Base-by-base conservation (phyloP, 129 eudicot species). In the Oenanthe sinensis region DNA sequence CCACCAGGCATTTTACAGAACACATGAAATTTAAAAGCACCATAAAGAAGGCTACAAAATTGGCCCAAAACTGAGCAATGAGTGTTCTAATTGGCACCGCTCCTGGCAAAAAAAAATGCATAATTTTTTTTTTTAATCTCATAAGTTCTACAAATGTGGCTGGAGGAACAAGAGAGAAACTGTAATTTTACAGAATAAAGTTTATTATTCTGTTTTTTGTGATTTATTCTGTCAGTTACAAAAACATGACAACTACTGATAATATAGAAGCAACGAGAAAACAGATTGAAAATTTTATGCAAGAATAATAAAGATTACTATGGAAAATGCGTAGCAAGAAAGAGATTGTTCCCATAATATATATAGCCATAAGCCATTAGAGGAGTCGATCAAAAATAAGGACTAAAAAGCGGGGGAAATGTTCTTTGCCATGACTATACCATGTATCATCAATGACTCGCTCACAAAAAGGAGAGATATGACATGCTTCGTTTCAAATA, bases 21-120 rank as follows among this genome's bases (percentile, higher is more conserved):
- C 58, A 20, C 46, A 75, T 3, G 17, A 83, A 24, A 49, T 73
- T 50, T 28, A 68, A 30, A 52, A 83, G 37, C 47, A 60, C 37
- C 75, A 69, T 17, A 44, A 75, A 75, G 67, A 79, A 79, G 33
- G 81, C 80, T 45, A 83, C 48, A 28, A 79, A 20, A 5, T 42
- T 44, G 22, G 83, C 77, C 78, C 73, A 55, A 68, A 74, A 33
- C 62, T 43, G 83, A 68, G 54, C 50, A 68, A 40, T 44, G 40
- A 74, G 40, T 39, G 30, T 17, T 67, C 43, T 69, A 7, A 65
- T 15, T 0, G 36, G 28, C 30, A 4, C 40, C 28, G 5, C 65
- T 12, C 39, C 42, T 20, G 39, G 79, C 75, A 19, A 5, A 26
- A 47, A 36, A 67, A 47, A 6, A 60, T 80, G 83, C 71, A 30